Percentiles rank a stretch among this genome's conserved stretches.
These are phyloP conservation scores for Populus nigra DNA, from an alignment of 345 rosid species.

Conservation along the genomic window DNA sequence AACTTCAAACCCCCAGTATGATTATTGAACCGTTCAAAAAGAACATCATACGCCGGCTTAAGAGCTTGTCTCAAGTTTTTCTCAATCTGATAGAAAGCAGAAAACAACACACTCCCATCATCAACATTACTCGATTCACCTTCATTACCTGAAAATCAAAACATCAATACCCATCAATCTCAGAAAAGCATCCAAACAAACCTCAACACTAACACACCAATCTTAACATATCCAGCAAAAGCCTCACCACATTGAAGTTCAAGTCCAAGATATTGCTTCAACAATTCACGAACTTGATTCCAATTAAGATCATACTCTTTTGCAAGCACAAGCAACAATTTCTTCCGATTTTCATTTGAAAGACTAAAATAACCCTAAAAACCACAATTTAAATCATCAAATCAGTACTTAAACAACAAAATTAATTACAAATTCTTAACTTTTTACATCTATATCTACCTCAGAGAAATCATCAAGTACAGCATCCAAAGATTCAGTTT, in stretches of 20 bases:
- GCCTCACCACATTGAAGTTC: constrained; percentile 47
- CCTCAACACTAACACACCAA: background rate
- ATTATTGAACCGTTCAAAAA: constrained; percentile 81
- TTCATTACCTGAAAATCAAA: constrained; percentile 40
- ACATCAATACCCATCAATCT: constrained; percentile 9
- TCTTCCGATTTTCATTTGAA: constrained; percentile 53
- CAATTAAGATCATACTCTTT: constrained; percentile 80
- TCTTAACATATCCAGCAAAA: background rate
- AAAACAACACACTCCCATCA: constrained; percentile 45
- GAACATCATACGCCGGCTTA: constrained; percentile 69
- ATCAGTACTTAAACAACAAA: background rate
- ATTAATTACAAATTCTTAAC: background rate
- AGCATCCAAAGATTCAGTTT: constrained; percentile 62
- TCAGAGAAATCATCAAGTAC: constrained; percentile 73
- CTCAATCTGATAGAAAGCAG: constrained; percentile 77
- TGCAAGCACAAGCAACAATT: constrained; percentile 58
- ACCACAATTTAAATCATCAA: background rate
- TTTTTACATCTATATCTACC: constrained; percentile 35
- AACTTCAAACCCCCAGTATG: constrained; percentile 85
- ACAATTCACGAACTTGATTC: constrained; percentile 61
- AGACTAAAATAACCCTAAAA: constrained; percentile 73
- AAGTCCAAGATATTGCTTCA: constrained; percentile 83
- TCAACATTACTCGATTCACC: constrained; percentile 28
- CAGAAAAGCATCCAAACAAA: background rate
- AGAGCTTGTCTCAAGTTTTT: constrained; percentile 76